Evolutionary conservation across 192 early-diverging fungal genomes (phyloP), one percentile per base, ranked within the genome.

Genomic region (Diversispora eburnea): DNA sequence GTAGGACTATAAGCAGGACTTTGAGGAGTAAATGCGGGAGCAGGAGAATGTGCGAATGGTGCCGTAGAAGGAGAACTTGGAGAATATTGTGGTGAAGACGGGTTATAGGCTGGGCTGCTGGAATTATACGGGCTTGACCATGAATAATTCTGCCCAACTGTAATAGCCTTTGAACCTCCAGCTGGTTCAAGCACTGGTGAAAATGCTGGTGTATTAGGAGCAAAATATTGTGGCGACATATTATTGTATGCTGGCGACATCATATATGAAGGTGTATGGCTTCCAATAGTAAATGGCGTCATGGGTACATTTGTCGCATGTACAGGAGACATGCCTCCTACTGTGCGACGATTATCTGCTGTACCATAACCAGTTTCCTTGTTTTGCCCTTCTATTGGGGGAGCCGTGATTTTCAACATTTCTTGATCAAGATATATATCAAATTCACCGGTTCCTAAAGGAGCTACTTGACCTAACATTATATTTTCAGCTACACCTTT

Each of bases 401-500:
- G 78, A 15, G 86, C 85, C 3, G 88, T 91, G 6, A 87, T 85
- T 72, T 87, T 88, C 43, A 99, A 82, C 92, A 91, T 91, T 51
- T 96, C 92, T 80, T 94, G 92, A 77, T 99, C 93, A 75, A 99
- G 84, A 83, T 95, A 85, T 61, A 99, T 88, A 69, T 94, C 95
- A 79, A 98, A 94, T 74, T 88, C 88, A 72, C 96, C 96, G 0
- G 97, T 96, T 64, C 97, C 97, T 56, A 99, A 78, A 64, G 95
- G 94, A 17, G 97, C 96, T 48, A 99, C 83, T 84, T 99, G 96
- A 56, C 97, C 97, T 51, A 99, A 85, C 85, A 99, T 90, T 47
- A 99, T 96, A 81, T 95, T 97, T 79, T 98, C 97, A 3, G 95
- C 94, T 46, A 99, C 97, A 61, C 97, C 97, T 76, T 88, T 88